Percentiles rank a stretch among this genome's conserved stretches.
phyloP scores from a whole-genome alignment of 1,284 basidiomycete species.

The Athelia psychrophila region DNA sequence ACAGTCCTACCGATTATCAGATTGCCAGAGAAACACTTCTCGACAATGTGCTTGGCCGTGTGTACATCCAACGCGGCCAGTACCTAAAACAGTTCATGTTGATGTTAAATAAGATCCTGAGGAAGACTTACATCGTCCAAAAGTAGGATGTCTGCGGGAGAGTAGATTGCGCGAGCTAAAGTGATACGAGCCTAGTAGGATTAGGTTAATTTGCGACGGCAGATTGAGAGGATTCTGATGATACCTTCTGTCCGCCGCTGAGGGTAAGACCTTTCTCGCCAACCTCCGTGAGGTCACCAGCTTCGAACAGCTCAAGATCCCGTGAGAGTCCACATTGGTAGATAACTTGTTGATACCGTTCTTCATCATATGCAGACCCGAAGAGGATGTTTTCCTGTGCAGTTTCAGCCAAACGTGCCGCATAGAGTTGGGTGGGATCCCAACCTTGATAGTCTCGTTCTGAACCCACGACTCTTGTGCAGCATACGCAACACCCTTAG shows the following conservation, averaged over 20 bases:
- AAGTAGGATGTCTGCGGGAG: slow-evolving; percentile 57
- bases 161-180: slow-evolving; percentile 71
- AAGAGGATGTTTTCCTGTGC: slow-evolving; percentile 80
- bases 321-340: slow-evolving; percentile 53
- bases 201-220: background rate
- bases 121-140: slow-evolving; percentile 53
- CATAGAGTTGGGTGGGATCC: background rate
- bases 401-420: background rate
- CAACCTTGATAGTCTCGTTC: slow-evolving; percentile 43
- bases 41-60: slow-evolving; percentile 74
- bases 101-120: background rate
- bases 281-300: slow-evolving; percentile 58
- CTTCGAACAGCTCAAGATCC: slow-evolving; percentile 55
- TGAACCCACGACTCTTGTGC: slow-evolving; percentile 67
- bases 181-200: slow-evolving; percentile 63
- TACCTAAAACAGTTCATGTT: background rate
- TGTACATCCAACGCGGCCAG: slow-evolving; percentile 43
- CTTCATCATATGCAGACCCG: slow-evolving; percentile 68
- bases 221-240: background rate
- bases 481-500: slow-evolving; percentile 57
- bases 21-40: slow-evolving; percentile 71
- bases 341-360: slow-evolving; percentile 69
- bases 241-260: slow-evolving; percentile 26
- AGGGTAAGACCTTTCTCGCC: slow-evolving; percentile 47
- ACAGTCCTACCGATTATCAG: slow-evolving; percentile 69